A percentile compares a stretch with the other conserved stretches of the same genome.
Evolutionary conservation across 192 early-diverging fungal species (phyloP).

Genomic region (Coemansia sp.): DNA sequence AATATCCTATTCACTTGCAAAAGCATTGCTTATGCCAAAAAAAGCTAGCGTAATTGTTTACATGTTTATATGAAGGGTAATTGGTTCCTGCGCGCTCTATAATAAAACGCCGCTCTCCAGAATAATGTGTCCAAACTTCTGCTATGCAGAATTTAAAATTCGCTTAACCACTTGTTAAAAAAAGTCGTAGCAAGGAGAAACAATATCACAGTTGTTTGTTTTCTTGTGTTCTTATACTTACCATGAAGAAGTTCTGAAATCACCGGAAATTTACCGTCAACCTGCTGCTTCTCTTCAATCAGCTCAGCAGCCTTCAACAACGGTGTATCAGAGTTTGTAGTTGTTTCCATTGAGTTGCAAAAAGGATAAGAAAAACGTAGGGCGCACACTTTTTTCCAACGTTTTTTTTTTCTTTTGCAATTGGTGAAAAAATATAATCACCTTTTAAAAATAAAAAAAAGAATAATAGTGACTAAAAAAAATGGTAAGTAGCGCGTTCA

Average conservation of each 20-base stretch:
- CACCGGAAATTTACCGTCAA: constrained; percentile 44
- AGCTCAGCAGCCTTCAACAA: constrained; percentile 28
- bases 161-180: constrained; percentile 2
- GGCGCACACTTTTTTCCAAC: no score
- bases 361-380: not conserved
- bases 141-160: not conserved
- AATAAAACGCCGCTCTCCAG: not conserved
- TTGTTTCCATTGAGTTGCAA: constrained; percentile 6
- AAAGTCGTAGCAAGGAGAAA: not conserved
- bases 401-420: not conserved
- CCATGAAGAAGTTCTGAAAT: constrained; percentile 53
- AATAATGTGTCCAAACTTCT: not conserved
- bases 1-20: not conserved
- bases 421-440: not conserved
- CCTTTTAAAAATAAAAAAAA: not conserved
- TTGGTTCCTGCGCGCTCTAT: not conserved
- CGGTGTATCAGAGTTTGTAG: constrained; percentile 13
- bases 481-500: not conserved
- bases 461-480: constrained; percentile 2
- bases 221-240: constrained; percentile 15
- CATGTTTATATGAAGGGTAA: not conserved
- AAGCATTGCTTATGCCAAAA: not conserved
- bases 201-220: not conserved
- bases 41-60: not conserved
- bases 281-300: constrained; percentile 34